phyloP scores from a whole-genome alignment of 140 eudicot species.

The Cichorium intybus region DNA sequence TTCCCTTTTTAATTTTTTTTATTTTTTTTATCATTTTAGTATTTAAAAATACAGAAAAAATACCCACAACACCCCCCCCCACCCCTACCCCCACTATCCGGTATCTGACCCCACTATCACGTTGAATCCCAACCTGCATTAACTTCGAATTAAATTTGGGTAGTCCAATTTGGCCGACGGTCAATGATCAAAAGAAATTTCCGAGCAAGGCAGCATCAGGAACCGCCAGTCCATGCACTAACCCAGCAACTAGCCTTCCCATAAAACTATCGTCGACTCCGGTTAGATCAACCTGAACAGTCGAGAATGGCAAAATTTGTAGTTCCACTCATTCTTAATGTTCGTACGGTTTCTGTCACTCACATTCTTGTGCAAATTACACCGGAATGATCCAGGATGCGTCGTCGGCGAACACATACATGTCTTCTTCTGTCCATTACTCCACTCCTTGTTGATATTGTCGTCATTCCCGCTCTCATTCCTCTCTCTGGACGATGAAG shows the following conservation, averaged over 20 bases:
- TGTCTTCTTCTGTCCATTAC: slow-evolving; percentile 39
- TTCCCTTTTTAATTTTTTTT: too few species aligned
- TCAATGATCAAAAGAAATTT: slow-evolving; percentile 80
- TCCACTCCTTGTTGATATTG: background rate
- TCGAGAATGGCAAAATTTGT: slow-evolving; percentile 52
- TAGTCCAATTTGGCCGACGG: slow-evolving; percentile 75
- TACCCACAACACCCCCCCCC: too few species aligned
- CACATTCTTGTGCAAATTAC: slow-evolving; percentile 50
- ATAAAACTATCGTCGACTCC: slow-evolving; percentile 96
- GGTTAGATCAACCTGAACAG: slow-evolving; percentile 89
- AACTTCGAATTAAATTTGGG: slow-evolving; percentile 62
- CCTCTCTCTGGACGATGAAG: slow-evolving; percentile 3
- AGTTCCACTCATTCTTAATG: slow-evolving; percentile 30
- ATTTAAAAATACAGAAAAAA: too few species aligned
- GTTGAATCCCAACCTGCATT: slow-evolving; percentile 86
- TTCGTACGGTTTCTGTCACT: background rate
- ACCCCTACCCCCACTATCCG: too few species aligned
- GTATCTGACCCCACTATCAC: too few species aligned
- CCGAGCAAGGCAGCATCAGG: slow-evolving; percentile 92
- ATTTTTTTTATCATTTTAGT: too few species aligned
- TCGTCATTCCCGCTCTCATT: slow-evolving; percentile 8
- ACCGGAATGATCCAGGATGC: slow-evolving; percentile 75
- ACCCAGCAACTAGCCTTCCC: slow-evolving; percentile 82
- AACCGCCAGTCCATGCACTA: slow-evolving; percentile 63
- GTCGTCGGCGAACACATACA: slow-evolving; percentile 74